These are phyloP conservation scores for Ascochyta fabae DNA, from an alignment of 2,329 filamentous ascomycete genomes.

Conservation along the genomic window DNA sequence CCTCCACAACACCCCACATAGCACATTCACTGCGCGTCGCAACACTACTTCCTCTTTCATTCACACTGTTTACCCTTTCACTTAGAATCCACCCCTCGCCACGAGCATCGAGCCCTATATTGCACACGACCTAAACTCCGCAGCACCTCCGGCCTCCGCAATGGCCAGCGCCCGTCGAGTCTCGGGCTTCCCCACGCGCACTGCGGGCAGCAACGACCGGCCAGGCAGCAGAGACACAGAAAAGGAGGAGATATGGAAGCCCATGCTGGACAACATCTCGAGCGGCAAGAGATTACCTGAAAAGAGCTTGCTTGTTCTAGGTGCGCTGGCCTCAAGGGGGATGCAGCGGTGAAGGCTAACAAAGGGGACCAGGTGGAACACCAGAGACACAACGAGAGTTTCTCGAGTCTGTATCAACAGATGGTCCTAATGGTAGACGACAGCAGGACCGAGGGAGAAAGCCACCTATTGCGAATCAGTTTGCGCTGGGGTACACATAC, in stretches of 20 bases:
- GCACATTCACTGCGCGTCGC: conserved; percentile 20
- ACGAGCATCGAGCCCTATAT: not conserved
- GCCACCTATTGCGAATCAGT: conserved; percentile 87
- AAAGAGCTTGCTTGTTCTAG: conserved; percentile 87
- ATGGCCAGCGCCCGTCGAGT: conserved; percentile 45
- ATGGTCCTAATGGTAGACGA: conserved; percentile 54
- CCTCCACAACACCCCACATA: conserved; percentile 26
- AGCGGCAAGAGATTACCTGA: conserved; percentile 89
- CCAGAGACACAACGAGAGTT: conserved; percentile 86
- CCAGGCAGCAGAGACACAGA: conserved; percentile 65
- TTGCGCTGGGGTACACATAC: conserved; percentile 92
- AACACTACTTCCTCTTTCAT: conserved; percentile 10
- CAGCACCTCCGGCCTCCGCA: conserved; percentile 36
- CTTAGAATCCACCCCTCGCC: not conserved
- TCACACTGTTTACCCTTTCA: not conserved
- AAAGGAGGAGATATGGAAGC: conserved; percentile 92
- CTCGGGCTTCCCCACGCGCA: conserved; percentile 39
- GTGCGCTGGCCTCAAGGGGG: conserved; percentile 55
- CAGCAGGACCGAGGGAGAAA: conserved; percentile 60
- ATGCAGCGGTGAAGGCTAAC: conserved; percentile 27
- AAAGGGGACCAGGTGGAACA: conserved; percentile 68
- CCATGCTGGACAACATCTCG: conserved; percentile 87
- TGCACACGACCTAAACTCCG: conserved; percentile 22
- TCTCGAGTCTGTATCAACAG: conserved; percentile 61
- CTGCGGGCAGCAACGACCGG: conserved; percentile 32